Base-by-base conservation (phyloP, 768 basidiomycete species). In the Tylopilus plumbeoviolaceoides region DNA sequence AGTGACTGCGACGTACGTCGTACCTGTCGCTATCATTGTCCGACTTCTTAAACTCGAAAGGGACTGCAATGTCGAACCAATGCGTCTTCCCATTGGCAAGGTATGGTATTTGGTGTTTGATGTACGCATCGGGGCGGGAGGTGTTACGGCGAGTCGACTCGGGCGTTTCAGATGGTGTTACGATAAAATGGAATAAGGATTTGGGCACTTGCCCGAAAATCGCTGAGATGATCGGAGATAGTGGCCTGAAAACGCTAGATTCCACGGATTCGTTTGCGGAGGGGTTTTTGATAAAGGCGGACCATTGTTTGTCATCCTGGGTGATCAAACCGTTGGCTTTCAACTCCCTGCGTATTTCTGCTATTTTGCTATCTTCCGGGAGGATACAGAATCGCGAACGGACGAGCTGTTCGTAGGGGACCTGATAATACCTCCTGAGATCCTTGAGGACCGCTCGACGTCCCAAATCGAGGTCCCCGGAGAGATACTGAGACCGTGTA, bases 21-120 rank as follows among this genome's bases (percentile, higher is more conserved):
- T 21, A 3, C 31, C 0, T 28, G 3, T 27, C 1, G 23, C 35
- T 5, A 23, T 23, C 23, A 23, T 23, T 3, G 4, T 23, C n/a
- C 27, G 7, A 8, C 23, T 54, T 61, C 30, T 53, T 53, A 17
- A 54, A 53, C 23, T 54, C 43, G 17, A 57, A 50, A n/a, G 55
- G 54, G 7, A 53, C 25, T 3, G 21, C 39, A 5, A 61, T 54
- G 10, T 61, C 51, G 7, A 35, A 53, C 59, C 59, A 61, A 17
- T 53, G 51, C 1, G 8, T 35, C 25, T 28, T n/a, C 5, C 23
- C 23, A 0, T 30, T 27, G 7, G 35, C 6, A 6, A 35, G 4
- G 11, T 33, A 33, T 17, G 35, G 15, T 35, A 14, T 17, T 35
- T 17, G 14, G 11, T 15, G 48, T 28, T 14, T 1, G 27, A 53